Evolutionary conservation across 257 asterid genomes (phyloP).

Genomic region (Jacaranda mimosifolia): DNA sequence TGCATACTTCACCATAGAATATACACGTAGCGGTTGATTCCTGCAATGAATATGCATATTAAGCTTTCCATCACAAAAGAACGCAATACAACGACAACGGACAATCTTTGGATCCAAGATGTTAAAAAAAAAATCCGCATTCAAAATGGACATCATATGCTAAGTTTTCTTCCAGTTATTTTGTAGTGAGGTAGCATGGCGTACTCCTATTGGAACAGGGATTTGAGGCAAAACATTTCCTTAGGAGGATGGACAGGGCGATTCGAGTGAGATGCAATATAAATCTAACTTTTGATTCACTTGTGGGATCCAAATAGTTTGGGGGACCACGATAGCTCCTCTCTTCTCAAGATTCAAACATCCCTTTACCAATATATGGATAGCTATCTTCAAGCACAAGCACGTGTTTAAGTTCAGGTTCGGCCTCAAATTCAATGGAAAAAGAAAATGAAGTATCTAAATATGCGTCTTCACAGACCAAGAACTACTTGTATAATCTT

Average conservation of each 20-base stretch:
- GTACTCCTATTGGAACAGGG: not conserved
- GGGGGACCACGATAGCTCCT: not conserved
- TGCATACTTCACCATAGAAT: slow-evolving; percentile 85
- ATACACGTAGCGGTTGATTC: slow-evolving; percentile 78
- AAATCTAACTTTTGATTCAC: not conserved
- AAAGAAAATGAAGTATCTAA: not conserved
- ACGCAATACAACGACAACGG: no score
- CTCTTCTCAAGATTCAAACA: not conserved
- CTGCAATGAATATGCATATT: slow-evolving; percentile 43
- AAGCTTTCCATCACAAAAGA: not conserved
- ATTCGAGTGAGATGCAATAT: not conserved
- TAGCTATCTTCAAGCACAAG: not conserved
- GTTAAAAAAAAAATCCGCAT: no score
- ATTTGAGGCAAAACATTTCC: not conserved
- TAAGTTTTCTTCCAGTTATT: no score
- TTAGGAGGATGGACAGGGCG: not conserved
- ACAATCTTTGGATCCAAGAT: no score
- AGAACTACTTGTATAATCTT: no score
- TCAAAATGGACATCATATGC: no score
- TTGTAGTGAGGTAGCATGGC: not conserved
- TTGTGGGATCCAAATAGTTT: not conserved
- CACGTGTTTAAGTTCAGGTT: not conserved
- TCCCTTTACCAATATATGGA: not conserved
- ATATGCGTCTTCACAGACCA: not conserved
- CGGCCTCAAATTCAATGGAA: not conserved